A percentile compares a stretch with the other conserved stretches of the same genome.
phyloP scores from a whole-genome alignment of 768 basidiomycete genomes.

The Crepidotus variabilis region DNA sequence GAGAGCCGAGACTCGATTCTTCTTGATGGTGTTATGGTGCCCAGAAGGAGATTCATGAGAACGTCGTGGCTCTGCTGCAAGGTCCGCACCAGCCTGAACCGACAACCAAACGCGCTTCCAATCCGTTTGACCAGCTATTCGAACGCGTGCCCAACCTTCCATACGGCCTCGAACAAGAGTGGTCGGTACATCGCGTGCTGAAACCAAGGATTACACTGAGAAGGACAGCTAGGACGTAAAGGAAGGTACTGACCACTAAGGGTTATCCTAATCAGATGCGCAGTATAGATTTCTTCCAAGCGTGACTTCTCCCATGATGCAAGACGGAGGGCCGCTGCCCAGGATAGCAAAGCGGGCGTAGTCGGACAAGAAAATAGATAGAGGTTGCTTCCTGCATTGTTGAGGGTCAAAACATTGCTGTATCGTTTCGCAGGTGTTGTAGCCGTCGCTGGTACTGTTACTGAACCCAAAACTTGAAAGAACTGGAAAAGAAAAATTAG shows the following conservation, averaged over 20 bases:
- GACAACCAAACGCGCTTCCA: conserved; percentile 93
- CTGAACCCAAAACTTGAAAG: conserved; percentile 71
- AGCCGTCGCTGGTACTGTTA: conserved; percentile 57
- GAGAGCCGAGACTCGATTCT: conserved; percentile 71
- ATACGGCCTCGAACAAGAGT: conserved; percentile 69
- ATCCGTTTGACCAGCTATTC: conserved; percentile 95
- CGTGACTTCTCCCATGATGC: conserved; percentile 94
- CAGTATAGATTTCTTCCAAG: conserved; percentile 96
- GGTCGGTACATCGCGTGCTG: conserved; percentile 50
- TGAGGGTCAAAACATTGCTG: conserved; percentile 82
- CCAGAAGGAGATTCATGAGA: conserved; percentile 18
- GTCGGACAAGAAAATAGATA: conserved; percentile 84
- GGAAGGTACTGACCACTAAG: conserved; percentile 33
- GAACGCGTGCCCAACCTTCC: conserved; percentile 90
- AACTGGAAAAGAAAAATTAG: conserved; percentile 43
- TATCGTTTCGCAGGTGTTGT: conserved; percentile 53
- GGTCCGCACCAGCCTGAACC: conserved; percentile 47
- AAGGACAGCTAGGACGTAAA: background rate
- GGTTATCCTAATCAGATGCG: conserved; percentile 84
- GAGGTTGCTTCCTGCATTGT: conserved; percentile 90
- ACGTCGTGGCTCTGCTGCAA: conserved; percentile 18
- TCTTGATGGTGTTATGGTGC: conserved; percentile 21
- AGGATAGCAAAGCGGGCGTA: conserved; percentile 68
- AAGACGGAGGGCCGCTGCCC: conserved; percentile 88
- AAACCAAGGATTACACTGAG: conserved; percentile 1